Base-by-base conservation (phyloP, 768 basidiomycete genomes). In the Erythrobasidium yunnanense region DNA sequence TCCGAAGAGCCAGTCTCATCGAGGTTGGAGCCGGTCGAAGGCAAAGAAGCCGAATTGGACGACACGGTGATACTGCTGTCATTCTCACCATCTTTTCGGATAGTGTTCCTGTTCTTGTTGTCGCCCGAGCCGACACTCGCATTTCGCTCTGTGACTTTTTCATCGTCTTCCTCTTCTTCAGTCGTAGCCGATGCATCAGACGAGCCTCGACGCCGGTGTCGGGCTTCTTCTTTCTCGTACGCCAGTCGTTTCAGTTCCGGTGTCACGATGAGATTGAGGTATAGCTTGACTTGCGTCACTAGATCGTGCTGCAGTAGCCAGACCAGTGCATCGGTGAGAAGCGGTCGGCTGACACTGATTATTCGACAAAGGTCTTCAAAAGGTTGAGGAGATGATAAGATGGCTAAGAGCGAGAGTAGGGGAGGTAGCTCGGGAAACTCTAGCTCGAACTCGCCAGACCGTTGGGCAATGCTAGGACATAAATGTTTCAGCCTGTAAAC, bases 261-360 rank as follows among this genome's bases (percentile, higher is more conserved):
- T 0, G 88, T 84, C 0, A 87, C 90, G 34, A 90, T 82, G 45
- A 97, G 80, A 30, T 91, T 84, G 58, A 93, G 84, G 35, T 87
- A 84, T 15, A 91, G 83, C 73, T 92, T 91, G 27, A 90, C 80
- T 18, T 88, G 87, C 56, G 88, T 81, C 18, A 96, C 79, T 69
- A 97, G 80, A 73, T 90, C 90, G 42, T 84, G 83, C 73, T 87
- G 87, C 35, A 96, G 80, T 80, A 97, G 83, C 93, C 92, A 96
- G 35, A 87, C 77, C 11, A 97, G 83, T 30, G 92, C 87, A 27
- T 89, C 84, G 69, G 86, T 82, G 75, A 87, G 93, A 55, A 84
- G 75, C 3, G 82, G 80, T 29, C 90, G 82, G 11, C n/a, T n/a
- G 81, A 78, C 38, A 42, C 38, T 86, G 85, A 71, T 85, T 84